Evolutionary conservation across 441 rosid genomes (phyloP).

Genomic region (Melastoma candidum): DNA sequence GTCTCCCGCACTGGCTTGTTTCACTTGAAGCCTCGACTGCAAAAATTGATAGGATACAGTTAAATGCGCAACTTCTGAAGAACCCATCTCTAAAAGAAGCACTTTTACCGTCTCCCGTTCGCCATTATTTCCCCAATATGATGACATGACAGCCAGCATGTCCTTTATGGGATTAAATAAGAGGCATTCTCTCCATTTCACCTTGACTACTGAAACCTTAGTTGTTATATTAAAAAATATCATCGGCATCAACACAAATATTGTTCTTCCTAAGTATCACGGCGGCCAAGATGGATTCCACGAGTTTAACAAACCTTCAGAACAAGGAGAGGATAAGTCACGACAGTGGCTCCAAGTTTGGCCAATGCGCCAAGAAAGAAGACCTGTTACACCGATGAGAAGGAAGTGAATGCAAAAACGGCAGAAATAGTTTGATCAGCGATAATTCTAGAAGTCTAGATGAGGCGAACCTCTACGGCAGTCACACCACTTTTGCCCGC

Average conservation of each 20-base stretch:
- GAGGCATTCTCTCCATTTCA: too few species aligned
- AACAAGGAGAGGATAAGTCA: conserved; percentile 87
- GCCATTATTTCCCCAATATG: neutral
- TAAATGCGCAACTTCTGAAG: neutral
- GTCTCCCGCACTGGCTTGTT: conserved; percentile 58
- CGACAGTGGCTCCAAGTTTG: conserved; percentile 90
- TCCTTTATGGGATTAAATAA: too few species aligned
- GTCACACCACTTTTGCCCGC: conserved; percentile 47
- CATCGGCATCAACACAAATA: too few species aligned
- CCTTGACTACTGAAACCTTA: too few species aligned
- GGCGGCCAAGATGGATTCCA: too few species aligned
- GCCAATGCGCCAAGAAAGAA: conserved; percentile 94
- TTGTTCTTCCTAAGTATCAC: too few species aligned
- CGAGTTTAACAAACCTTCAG: conserved; percentile 44
- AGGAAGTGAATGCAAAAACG: neutral
- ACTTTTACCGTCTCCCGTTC: neutral
- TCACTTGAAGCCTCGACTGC: conserved; percentile 90
- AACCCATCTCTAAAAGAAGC: neutral
- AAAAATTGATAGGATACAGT: conserved; percentile 8
- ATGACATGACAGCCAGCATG: too few species aligned
- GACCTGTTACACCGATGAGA: conserved; percentile 27
- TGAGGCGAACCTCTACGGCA: conserved; percentile 63
- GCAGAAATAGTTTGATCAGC: neutral
- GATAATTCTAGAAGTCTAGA: conserved; percentile 4
- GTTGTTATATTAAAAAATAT: too few species aligned